phyloP scores from a whole-genome alignment of 2,329 filamentous ascomycete genomes.

The Helicocarpus griseus region DNA sequence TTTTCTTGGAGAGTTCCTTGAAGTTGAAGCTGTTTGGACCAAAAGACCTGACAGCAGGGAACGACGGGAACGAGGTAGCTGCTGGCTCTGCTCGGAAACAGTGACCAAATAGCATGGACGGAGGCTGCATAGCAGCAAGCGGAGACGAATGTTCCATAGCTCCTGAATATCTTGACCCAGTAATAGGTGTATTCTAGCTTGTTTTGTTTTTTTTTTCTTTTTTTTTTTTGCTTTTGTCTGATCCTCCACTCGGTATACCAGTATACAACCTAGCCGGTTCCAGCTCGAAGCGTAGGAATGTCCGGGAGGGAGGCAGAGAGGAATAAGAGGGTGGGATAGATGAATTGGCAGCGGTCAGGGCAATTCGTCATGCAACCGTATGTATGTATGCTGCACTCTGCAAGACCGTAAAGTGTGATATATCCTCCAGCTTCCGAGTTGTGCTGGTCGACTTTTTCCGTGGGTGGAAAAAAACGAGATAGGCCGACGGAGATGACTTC shows the following conservation, averaged over 20 bases:
- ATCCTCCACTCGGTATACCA: conserved; percentile 2
- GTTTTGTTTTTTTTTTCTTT: not conserved
- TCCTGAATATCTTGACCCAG: not conserved
- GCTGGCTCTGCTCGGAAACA: conserved; percentile 53
- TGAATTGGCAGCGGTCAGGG: not conserved
- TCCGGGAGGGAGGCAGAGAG: not conserved
- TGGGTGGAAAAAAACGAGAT: not conserved
- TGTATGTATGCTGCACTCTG: not conserved
- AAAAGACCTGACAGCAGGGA: conserved; percentile 45
- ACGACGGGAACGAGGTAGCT: conserved; percentile 43
- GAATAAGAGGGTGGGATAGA: not conserved
- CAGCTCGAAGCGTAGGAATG: not conserved
- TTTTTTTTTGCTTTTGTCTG: not conserved
- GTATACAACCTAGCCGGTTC: conserved; percentile 1
- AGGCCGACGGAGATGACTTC: not conserved
- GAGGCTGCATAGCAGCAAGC: conserved; percentile 80
- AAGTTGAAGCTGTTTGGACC: conserved; percentile 65
- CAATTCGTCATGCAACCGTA: not conserved
- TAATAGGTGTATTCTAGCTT: not conserved
- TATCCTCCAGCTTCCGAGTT: not conserved
- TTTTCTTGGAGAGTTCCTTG: conserved; percentile 63
- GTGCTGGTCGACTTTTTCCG: not conserved
- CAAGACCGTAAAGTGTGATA: not conserved
- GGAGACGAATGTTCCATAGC: conserved; percentile 89
- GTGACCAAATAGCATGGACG: conserved; percentile 50